Conservation (phyloP, 371 early-diverging fungal genomes). For the Haplosporangium sp. region DNA sequence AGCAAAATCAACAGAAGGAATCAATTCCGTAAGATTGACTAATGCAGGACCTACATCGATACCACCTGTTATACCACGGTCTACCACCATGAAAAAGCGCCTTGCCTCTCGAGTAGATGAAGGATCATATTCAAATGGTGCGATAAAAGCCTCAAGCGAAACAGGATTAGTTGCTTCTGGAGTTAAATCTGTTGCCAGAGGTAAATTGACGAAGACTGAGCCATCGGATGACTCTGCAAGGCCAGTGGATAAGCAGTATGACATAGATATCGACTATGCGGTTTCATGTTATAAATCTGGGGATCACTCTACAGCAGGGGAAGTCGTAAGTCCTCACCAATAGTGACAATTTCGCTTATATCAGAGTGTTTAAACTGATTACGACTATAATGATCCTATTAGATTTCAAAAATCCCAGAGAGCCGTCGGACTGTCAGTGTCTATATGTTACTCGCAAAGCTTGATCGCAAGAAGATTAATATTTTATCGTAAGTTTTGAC, state of each 20-base stretch:
- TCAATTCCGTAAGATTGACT: background rate
- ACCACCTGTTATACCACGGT: slow-evolving; percentile 10
- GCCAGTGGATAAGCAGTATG: background rate
- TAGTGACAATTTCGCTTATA: background rate
- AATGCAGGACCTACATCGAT: slow-evolving; percentile 3
- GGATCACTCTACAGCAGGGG: slow-evolving; percentile 17
- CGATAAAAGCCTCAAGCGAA: background rate
- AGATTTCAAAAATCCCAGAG: slow-evolving; percentile 35
- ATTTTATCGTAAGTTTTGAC: slow-evolving; percentile 1
- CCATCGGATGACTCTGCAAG: background rate
- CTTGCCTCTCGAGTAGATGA: slow-evolving; percentile 1
- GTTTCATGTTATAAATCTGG: slow-evolving; percentile 12
- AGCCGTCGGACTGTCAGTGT: slow-evolving; percentile 18
- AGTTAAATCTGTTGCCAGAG: background rate
- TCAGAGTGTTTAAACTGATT: background rate
- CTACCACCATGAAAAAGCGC: slow-evolving; percentile 8
- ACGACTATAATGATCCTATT: background rate
- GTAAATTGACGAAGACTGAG: background rate
- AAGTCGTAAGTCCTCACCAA: slow-evolving; percentile 15
- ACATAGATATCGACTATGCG: slow-evolving; percentile 13
- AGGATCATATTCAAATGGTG: background rate
- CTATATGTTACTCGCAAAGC: slow-evolving; percentile 26
- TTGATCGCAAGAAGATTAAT: slow-evolving; percentile 7
- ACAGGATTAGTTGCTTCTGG: background rate
- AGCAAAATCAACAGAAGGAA: slow-evolving; percentile 2